These are phyloP conservation scores for Prunus salicina DNA, from an alignment of 306 rosid genomes.

Conservation along the genomic window DNA sequence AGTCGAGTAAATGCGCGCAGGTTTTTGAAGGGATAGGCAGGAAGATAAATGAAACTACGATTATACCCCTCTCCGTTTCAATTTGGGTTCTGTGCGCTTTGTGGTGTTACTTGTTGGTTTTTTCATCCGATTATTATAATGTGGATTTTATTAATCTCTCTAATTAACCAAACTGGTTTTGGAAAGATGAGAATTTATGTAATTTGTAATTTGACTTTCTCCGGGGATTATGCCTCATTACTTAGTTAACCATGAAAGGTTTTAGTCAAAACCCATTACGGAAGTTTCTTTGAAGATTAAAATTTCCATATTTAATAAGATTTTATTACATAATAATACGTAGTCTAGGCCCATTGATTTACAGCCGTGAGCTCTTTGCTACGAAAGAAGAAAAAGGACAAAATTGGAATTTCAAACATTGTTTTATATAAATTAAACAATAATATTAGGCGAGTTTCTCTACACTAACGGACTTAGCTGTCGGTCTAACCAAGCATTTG, in stretches of 20 bases:
- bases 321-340: background rate
- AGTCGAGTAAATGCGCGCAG: slow-evolving; percentile 13
- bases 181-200: background rate
- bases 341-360: too few relatives aligned
- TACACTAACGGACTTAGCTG: too few relatives aligned
- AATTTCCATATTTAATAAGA: background rate
- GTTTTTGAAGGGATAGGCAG: background rate
- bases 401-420: too few relatives aligned
- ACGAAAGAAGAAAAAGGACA: too few relatives aligned
- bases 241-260: background rate
- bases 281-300: background rate
- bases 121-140: background rate
- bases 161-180: background rate
- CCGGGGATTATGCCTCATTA: background rate
- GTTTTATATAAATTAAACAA: too few relatives aligned
- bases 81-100: background rate
- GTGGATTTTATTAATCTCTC: background rate
- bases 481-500: too few relatives aligned
- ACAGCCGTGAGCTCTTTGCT: too few relatives aligned
- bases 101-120: background rate
- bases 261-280: background rate
- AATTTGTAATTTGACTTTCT: background rate
- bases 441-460: too few relatives aligned
- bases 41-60: background rate
- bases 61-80: background rate